A percentile compares a stretch with the other conserved stretches of the same genome.
Conservation (phyloP, 2,329 filamentous ascomycete genomes). For the Aspergillus puulaauensis region DNA sequence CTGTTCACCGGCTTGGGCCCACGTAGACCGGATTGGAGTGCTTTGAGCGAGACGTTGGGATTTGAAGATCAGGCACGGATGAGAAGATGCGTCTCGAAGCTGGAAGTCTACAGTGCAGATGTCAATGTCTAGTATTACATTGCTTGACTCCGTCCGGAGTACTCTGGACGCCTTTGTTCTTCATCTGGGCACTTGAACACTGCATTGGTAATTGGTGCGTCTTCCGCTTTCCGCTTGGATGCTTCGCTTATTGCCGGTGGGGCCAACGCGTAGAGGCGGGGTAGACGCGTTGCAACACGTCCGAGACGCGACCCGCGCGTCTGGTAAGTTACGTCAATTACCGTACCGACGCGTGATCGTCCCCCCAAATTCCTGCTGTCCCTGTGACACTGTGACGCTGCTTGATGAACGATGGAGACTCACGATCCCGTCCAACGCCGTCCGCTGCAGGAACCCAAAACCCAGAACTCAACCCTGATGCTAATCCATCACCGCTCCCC, state of each 20-base stretch:
- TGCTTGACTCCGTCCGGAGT: neutral
- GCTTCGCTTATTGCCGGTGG: constrained; percentile 10
- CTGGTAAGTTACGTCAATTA: constrained; percentile 20
- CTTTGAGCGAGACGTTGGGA: neutral
- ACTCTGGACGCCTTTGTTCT: neutral
- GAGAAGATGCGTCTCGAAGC: neutral
- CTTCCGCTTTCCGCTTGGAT: neutral
- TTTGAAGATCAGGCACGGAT: neutral
- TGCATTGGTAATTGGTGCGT: neutral
- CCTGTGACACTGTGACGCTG: neutral
- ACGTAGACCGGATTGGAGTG: constrained; percentile 1
- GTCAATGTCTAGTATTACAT: no score
- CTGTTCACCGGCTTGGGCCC: constrained; percentile 1
- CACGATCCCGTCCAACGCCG: neutral
- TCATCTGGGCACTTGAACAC: neutral
- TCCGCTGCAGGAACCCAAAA: constrained; percentile 8
- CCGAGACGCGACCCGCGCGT: constrained; percentile 21
- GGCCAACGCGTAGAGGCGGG: constrained; percentile 18
- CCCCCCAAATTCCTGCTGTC: neutral
- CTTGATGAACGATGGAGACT: constrained; percentile 4
- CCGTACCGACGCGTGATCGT: neutral
- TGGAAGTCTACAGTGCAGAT: neutral
- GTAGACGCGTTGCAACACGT: constrained; percentile 21
- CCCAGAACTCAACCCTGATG: neutral
- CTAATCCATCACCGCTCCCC: neutral